Percentiles rank a stretch among this genome's conserved stretches.
These are phyloP conservation scores for Pythium pectinolyticum DNA, from an alignment of 352 stramenopile genomes.

Conservation along the genomic window DNA sequence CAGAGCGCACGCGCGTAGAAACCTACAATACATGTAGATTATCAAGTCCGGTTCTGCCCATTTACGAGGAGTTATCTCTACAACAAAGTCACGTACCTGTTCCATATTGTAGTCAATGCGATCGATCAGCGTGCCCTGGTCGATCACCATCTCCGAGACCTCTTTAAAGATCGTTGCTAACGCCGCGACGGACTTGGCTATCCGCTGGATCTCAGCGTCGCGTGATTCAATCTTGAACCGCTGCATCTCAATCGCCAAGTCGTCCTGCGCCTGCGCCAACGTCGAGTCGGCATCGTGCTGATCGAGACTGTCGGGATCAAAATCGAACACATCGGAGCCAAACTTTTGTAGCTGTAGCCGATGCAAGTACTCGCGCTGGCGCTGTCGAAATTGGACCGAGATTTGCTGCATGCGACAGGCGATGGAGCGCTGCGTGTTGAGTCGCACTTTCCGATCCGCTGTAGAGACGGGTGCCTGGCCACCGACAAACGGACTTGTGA, in stretches of 20 bases:
- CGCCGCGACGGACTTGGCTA: slow-evolving; percentile 63
- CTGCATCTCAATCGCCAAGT: slow-evolving; percentile 33
- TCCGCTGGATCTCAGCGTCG: slow-evolving; percentile 76
- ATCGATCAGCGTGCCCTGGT: slow-evolving; percentile 81
- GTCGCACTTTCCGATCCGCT: slow-evolving; percentile 54
- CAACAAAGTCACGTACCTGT: slow-evolving; percentile 37
- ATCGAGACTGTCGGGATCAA: slow-evolving; percentile 23
- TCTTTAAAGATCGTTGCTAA: slow-evolving; percentile 80
- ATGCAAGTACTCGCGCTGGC: slow-evolving; percentile 73
- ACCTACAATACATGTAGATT: slow-evolving; percentile 34
- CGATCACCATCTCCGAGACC: slow-evolving; percentile 80
- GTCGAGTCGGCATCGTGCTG: neutral
- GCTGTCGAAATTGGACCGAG: slow-evolving; percentile 58
- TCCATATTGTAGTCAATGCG: slow-evolving; percentile 90
- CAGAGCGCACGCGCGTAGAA: slow-evolving; percentile 53
- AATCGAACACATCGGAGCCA: slow-evolving; percentile 62
- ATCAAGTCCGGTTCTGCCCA: neutral
- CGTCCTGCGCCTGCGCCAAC: slow-evolving; percentile 34
- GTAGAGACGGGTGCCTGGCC: slow-evolving; percentile 44
- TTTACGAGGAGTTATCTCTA: neutral
- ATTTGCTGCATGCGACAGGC: slow-evolving; percentile 61
- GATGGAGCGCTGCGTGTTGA: slow-evolving; percentile 72
- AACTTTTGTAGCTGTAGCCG: slow-evolving; percentile 75
- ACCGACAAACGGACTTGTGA: slow-evolving; percentile 58
- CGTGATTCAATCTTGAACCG: slow-evolving; percentile 56